Conservation (phyloP, 352 stramenopile species). For the Phytophthora litchii region DNA sequence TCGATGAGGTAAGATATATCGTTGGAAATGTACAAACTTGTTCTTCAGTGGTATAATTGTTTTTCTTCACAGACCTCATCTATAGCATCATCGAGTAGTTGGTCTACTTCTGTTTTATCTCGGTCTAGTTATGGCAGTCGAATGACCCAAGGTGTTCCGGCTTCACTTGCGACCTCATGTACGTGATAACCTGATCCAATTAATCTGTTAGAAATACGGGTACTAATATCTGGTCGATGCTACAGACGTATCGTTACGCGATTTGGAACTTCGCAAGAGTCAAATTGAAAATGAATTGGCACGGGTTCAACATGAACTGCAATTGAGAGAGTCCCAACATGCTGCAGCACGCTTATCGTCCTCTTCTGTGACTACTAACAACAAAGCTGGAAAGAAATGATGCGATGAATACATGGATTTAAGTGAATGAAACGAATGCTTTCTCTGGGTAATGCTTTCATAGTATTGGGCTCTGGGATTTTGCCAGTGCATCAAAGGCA, state of each 20-base stretch:
- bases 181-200: not conserved
- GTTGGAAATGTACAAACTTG: not conserved
- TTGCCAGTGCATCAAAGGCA: too few relatives aligned
- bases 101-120: slow-evolving; percentile 8
- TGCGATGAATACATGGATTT: too few relatives aligned
- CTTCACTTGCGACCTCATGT: slow-evolving; percentile 51
- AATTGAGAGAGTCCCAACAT: slow-evolving; percentile 33
- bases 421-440: too few relatives aligned
- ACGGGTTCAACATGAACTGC: slow-evolving; percentile 50
- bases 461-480: too few relatives aligned
- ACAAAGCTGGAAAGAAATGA: not conserved
- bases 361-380: too few relatives aligned
- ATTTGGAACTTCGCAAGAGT: slow-evolving; percentile 61
- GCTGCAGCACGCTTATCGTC: not conserved
- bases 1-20: slow-evolving; percentile 5
- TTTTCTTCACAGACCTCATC: slow-evolving; percentile 26
- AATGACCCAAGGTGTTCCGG: not conserved
- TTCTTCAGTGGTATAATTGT: not conserved
- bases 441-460: too few relatives aligned
- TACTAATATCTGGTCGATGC: not conserved
- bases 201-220: not conserved
- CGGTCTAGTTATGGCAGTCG: slow-evolving; percentile 10
- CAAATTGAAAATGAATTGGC: slow-evolving; percentile 61
- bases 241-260: slow-evolving; percentile 52
- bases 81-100: slow-evolving; percentile 16